Base-by-base conservation (phyloP, 2,329 filamentous ascomycete genomes). In the Pezicula radicicola region DNA sequence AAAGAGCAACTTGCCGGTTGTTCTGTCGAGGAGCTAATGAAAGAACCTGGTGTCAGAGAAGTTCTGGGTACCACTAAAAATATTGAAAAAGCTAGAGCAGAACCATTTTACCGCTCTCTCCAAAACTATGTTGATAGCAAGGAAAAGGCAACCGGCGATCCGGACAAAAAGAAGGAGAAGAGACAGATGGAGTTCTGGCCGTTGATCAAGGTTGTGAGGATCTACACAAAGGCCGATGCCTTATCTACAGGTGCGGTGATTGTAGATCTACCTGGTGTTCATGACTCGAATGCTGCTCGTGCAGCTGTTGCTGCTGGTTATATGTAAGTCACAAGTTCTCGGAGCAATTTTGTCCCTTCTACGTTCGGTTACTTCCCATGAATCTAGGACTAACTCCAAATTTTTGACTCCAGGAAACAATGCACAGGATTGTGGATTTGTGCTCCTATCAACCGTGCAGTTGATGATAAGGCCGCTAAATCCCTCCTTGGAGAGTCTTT, bases 381-480 rank as follows among this genome's bases (percentile, higher is more conserved):
- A 21, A 21, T 21, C 21, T 21, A 21, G 5, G 21, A 21, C 35
- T 37, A 16, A 37, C 6, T 37, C 6, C 35, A 37, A 37, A 37
- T 4, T 37, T 37, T 6, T 37, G 21, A 5, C 21, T 21, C 3
- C 5, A 21, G 21, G 28, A 30, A 30, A 30, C 72, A 79, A 54
- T 86, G 82, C 55, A 78, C 76, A 2, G 74, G 77, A 3, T 63
- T 85, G 0, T 86, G 80, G 80, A 79, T 85, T 47, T 77, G 84
- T n/a, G 79, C 81, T 1, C 80, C 80, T 0, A 85, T 87, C 51
- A 79, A 72, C 36, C 70, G 83, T 12, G 79, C 79, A 1, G 79
- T 86, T 1, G 78, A 84, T 54, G 78, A 84, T 56, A 81, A 83
- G 60, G 74, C 77, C 2, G 80, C 81, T 0, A 79, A 80, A 51